Percentiles rank a stretch among this genome's conserved stretches.
phyloP scores from a whole-genome alignment of 2,329 filamentous ascomycete species.

The Colletotrichum cordylinicola region DNA sequence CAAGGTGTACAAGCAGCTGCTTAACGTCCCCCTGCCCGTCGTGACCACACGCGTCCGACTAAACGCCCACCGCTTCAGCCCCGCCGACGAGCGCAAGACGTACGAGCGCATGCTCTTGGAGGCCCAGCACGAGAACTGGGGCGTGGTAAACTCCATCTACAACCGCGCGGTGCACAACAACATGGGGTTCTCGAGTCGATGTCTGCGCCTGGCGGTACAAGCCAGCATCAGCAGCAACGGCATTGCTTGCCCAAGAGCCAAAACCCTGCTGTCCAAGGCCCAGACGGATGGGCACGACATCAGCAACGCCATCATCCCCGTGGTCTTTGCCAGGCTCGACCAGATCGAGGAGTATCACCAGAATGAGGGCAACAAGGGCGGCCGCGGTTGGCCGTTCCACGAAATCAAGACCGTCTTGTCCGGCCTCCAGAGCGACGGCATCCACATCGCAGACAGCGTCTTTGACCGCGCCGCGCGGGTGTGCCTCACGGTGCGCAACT shows the following conservation, averaged over 20 bases:
- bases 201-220: constrained; percentile 53
- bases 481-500: constrained; percentile 33
- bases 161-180: constrained; percentile 36
- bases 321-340: constrained; percentile 43
- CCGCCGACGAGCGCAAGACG: constrained; percentile 35
- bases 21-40: not conserved
- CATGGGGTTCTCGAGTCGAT: constrained; percentile 43
- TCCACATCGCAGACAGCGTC: constrained; percentile 37
- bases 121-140: constrained; percentile 35
- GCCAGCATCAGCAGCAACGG: constrained; percentile 42
- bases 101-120: constrained; percentile 46
- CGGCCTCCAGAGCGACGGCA: constrained; percentile 30
- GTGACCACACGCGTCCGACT: constrained; percentile 22
- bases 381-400: not conserved
- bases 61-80: constrained; percentile 24
- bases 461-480: constrained; percentile 41
- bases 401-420: constrained; percentile 26
- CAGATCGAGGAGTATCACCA: constrained; percentile 29
- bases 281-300: constrained; percentile 47
- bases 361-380: not conserved
- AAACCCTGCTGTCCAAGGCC: constrained; percentile 44
- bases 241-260: constrained; percentile 35
- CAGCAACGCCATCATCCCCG: constrained; percentile 41
- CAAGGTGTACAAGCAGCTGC: constrained; percentile 4
- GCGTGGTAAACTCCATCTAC: constrained; percentile 43